phyloP scores from a whole-genome alignment of 768 basidiomycete species.

The Exidia glandulosa region DNA sequence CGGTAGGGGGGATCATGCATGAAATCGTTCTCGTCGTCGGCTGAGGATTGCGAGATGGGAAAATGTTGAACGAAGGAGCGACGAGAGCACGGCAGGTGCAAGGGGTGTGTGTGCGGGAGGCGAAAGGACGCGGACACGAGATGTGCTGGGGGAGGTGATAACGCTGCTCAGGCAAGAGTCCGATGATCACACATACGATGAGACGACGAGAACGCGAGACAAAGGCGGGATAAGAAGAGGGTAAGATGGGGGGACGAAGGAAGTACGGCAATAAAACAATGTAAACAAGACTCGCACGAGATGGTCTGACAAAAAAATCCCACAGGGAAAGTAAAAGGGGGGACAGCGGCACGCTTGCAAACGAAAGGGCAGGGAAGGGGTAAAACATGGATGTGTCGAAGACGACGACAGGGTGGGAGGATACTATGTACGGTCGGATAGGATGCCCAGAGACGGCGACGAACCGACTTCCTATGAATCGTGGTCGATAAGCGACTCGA shows the following conservation, averaged over 20 bases:
- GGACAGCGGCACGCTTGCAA: background rate
- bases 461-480: background rate
- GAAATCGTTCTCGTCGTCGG: background rate
- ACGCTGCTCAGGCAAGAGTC: background rate
- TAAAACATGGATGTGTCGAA: background rate
- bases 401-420: background rate
- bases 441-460: background rate
- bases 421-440: background rate
- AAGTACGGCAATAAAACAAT: background rate
- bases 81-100: background rate
- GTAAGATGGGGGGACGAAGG: background rate
- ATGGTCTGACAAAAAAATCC: too few relatives aligned
- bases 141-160: background rate
- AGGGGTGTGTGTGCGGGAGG: background rate
- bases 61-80: background rate
- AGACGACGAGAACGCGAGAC: background rate
- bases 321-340: background rate
- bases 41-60: background rate
- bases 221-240: background rate
- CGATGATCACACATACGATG: background rate
- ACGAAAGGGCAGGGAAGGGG: background rate
- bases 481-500: constrained; percentile 31
- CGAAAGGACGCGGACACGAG: background rate
- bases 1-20: background rate
- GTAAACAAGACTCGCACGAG: background rate